Conservation (phyloP, 495 filamentous ascomycete genomes). For the Arthonia radiata region DNA sequence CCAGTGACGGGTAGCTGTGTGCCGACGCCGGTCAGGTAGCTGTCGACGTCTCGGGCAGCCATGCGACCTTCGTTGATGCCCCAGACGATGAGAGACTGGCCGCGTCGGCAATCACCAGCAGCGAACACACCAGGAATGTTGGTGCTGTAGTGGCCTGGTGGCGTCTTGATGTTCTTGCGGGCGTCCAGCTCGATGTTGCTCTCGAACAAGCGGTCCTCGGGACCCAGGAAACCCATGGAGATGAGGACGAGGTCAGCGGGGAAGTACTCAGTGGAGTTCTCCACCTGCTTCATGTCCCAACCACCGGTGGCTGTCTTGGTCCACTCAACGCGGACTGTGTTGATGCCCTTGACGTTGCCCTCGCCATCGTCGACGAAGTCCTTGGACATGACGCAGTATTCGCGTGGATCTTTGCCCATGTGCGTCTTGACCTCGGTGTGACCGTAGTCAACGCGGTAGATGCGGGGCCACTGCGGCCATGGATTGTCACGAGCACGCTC, state of each 20-base stretch:
- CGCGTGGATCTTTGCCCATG: constrained; percentile 89
- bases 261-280: constrained; percentile 91
- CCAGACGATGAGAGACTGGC: constrained; percentile 96
- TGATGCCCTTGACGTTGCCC: constrained; percentile 87
- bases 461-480: constrained; percentile 97
- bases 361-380: constrained; percentile 86
- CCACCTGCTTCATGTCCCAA: constrained; percentile 98
- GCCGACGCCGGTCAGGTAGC: constrained; percentile 52
- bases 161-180: constrained; percentile 94
- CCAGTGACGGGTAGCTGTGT: constrained; percentile 78
- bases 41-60: constrained; percentile 79
- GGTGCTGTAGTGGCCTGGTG: constrained; percentile 69
- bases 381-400: constrained; percentile 97
- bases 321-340: constrained; percentile 94
- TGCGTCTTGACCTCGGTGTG: constrained; percentile 94
- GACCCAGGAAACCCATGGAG: constrained; percentile 96
- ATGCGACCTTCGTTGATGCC: constrained; percentile 97
- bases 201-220: constrained; percentile 72
- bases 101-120: constrained; percentile 87
- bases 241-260: constrained; percentile 87
- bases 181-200: constrained; percentile 75
- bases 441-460: constrained; percentile 96
- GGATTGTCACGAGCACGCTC: constrained; percentile 94
- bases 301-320: constrained; percentile 71
- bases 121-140: constrained; percentile 81